Base-by-base conservation (phyloP, 2,329 filamentous ascomycete species). In the Akanthomyces dipterigenus region DNA sequence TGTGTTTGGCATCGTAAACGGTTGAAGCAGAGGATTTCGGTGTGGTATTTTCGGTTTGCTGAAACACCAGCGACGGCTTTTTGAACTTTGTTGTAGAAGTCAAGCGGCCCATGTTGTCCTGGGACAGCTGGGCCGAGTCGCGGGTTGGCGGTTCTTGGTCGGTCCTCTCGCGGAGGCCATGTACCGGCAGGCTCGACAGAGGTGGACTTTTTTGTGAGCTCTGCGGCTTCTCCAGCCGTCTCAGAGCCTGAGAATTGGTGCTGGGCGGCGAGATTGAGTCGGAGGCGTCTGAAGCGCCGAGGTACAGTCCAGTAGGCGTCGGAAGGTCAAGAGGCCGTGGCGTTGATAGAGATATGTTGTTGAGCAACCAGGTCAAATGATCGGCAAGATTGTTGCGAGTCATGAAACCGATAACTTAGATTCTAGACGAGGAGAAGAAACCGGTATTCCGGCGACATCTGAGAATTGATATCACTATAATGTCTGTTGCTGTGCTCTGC, bases 331-430 rank as follows among this genome's bases (percentile, higher is more conserved):
- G 63, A 69, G 71, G 62, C 73, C 74, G 62, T 55, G 76, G 76
- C 69, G 72, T 74, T 66, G 72, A 72, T 67, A 73, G 70, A 61
- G 73, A 69, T 67, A 75, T 71, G 71, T 82, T 80, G 67, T 76
- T 76, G 67, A 84, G 70, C 68, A 86, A 76, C 83, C 83, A 86
- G 67, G 80, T 75, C 67, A 86, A 74, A 70, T 86, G 81, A 69
- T 82, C 78, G 67, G 73, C 71, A 63, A 86, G 77, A 69, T 86
- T 86, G 74, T 85, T 84, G 70, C 80, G 81, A 76, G 83, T 86
- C 83, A 86, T 86, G 76, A 80, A 81, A 76, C 70, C 77, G 73
- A 72, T 40, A 40, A 8, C 4, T 53, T 56, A 50, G 43, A 51
- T 55, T 43, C 42, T n/a, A 40, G 24, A 26, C 28, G 22, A 28